Evolutionary conservation across 2,329 filamentous ascomycete genomes (phyloP).

Genomic region (Colletotrichum camelliae): DNA sequence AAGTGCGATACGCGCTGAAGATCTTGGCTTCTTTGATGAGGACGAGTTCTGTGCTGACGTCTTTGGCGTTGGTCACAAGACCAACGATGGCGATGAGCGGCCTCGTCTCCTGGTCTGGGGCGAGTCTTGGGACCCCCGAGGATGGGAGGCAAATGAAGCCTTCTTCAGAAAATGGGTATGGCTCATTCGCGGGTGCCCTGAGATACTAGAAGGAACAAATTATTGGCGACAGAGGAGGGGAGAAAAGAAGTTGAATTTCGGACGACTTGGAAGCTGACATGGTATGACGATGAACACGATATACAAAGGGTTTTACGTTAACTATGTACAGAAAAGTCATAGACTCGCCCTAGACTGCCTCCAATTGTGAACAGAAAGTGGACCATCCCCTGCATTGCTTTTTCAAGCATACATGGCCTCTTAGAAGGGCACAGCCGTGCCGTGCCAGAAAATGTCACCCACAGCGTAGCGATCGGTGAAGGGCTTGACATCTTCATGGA

Average conservation of each 20-base stretch:
- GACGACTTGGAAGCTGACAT: neutral
- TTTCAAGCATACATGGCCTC: neutral
- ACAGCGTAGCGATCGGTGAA: neutral
- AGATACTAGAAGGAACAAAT: constrained; percentile 42
- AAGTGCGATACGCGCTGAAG: constrained; percentile 24
- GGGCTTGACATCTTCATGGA: neutral
- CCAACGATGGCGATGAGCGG: neutral
- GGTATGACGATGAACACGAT: neutral
- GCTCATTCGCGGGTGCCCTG: constrained; percentile 39
- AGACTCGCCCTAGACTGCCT: neutral
- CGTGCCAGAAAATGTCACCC: neutral
- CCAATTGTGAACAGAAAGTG: neutral
- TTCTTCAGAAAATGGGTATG: constrained; percentile 52
- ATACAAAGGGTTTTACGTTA: neutral
- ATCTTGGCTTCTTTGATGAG: constrained; percentile 5
- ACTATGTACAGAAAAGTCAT: neutral
- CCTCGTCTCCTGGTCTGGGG: constrained; percentile 53
- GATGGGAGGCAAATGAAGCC: constrained; percentile 51
- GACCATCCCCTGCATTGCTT: neutral
- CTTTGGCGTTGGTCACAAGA: neutral
- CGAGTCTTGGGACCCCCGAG: constrained; percentile 44
- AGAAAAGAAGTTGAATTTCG: neutral
- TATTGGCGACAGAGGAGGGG: constrained; percentile 30
- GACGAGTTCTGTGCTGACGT: constrained; percentile 8
- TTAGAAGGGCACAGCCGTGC: neutral